Conservation (phyloP, 495 filamentous ascomycete genomes). For the Penicillium fimorum region DNA sequence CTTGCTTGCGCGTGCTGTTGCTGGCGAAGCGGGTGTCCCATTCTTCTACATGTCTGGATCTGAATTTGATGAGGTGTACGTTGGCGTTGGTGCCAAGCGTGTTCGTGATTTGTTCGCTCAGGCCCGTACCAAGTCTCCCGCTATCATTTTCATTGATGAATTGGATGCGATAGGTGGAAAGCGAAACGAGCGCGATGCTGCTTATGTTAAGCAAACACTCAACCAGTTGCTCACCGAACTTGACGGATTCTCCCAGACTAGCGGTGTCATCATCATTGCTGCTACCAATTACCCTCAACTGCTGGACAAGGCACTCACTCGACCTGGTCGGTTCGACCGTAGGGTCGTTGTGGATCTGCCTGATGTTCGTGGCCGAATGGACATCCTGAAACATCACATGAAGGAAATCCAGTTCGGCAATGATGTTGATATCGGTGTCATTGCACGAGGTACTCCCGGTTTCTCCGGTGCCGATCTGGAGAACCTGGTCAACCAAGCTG, state of each 20-base stretch:
- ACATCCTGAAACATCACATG: constrained; percentile 88
- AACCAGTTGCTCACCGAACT: constrained; percentile 98
- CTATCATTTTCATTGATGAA: constrained; percentile 98
- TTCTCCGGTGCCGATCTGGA: constrained; percentile 95
- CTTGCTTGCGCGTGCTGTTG: constrained; percentile 92
- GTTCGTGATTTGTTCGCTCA: constrained; percentile 92
- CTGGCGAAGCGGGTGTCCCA: constrained; percentile 93
- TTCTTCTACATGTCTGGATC: constrained; percentile 99
- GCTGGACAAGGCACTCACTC: constrained; percentile 90
- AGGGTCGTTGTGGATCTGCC: constrained; percentile 85
- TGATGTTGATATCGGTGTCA: constrained; percentile 76
- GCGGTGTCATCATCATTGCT: constrained; percentile 88
- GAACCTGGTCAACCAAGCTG: constrained; percentile 95
- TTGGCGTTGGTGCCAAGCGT: constrained; percentile 96
- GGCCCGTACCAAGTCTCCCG: constrained; percentile 84
- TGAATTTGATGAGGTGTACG: constrained; percentile 98
- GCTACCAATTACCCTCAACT: constrained; percentile 95
- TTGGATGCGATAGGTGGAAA: constrained; percentile 94
- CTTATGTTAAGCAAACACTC: constrained; percentile 95
- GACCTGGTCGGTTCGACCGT: constrained; percentile 93
- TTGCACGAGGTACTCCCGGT: constrained; percentile 84
- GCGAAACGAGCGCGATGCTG: constrained; percentile 87
- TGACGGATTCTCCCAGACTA: constrained; percentile 93
- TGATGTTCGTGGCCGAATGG: constrained; percentile 91
- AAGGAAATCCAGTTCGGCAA: constrained; percentile 74